Conservation (phyloP, 179 eudicot species). For the Vitellaria paradoxa region DNA sequence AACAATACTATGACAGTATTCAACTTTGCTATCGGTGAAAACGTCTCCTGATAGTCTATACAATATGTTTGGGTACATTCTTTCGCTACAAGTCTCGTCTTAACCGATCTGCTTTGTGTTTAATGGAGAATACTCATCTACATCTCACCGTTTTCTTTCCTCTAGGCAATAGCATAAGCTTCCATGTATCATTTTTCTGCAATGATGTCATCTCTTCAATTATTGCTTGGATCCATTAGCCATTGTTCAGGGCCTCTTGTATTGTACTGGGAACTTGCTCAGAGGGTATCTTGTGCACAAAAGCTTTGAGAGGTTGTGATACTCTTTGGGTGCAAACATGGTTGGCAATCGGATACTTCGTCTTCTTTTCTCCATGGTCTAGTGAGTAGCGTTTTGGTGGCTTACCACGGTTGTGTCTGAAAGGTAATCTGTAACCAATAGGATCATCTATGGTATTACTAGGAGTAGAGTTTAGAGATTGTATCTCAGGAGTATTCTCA, state of each 20-base stretch:
- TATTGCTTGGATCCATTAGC: not conserved
- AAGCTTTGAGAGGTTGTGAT: conserved; percentile 11
- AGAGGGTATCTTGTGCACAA: not conserved
- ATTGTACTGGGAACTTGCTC: not conserved
- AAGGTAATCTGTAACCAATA: conserved; percentile 7
- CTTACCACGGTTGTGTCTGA: not conserved
- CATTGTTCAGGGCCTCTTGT: not conserved
- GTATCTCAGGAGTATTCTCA: no score
- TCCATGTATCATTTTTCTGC: no score
- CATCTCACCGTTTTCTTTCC: conserved; percentile 8
- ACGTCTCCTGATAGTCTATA: conserved; percentile 13
- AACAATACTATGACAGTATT: conserved; percentile 5
- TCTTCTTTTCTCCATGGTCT: not conserved
- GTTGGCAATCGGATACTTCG: conserved; percentile 15
- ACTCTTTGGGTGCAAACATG: not conserved
- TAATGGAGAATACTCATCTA: conserved; percentile 15
- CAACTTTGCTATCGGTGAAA: conserved; percentile 11
- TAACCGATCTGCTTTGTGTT: conserved; percentile 12
- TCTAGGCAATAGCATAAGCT: no score
- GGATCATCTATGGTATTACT: no score
- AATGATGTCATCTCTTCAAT: no score
- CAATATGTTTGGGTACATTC: conserved; percentile 11
- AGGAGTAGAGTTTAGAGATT: no score
- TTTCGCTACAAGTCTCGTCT: not conserved
- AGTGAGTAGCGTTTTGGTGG: conserved; percentile 13